Conservation (phyloP, 2,329 filamentous ascomycete genomes). For the Paecilomyces sp. region DNA sequence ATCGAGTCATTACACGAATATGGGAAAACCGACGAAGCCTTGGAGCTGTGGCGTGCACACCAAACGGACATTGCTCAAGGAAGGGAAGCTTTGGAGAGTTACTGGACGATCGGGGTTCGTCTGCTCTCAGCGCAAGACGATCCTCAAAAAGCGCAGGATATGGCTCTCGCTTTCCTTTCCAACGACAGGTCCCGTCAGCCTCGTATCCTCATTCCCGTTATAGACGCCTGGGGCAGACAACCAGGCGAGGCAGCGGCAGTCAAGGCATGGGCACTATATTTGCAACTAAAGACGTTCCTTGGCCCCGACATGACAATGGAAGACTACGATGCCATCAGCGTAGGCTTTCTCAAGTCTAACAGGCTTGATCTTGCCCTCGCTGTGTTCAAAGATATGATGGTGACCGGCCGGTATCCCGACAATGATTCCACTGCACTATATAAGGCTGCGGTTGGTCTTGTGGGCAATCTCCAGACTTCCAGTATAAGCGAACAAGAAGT, state of each 20-base stretch:
- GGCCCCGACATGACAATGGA: constrained; percentile 57
- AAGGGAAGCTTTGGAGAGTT: constrained; percentile 30
- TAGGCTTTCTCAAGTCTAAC: constrained; percentile 61
- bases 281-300: constrained; percentile 55
- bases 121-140: constrained; percentile 43
- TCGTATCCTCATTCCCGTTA: constrained; percentile 53
- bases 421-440: constrained; percentile 41
- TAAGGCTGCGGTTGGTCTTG: constrained; percentile 30
- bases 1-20: constrained; percentile 62
- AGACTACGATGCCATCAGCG: constrained; percentile 69
- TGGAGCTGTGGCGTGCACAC: constrained; percentile 57
- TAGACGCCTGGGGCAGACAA: constrained; percentile 56
- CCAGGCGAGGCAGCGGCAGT: constrained; percentile 43
- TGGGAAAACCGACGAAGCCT: constrained; percentile 53
- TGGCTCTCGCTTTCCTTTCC: constrained; percentile 38
- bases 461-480: constrained; percentile 33
- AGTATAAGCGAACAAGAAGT: constrained; percentile 37
- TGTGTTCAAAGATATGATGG: constrained; percentile 87
- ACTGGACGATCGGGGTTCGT: constrained; percentile 44
- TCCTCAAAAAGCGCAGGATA: constrained; percentile 41
- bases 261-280: constrained; percentile 62
- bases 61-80: constrained; percentile 45
- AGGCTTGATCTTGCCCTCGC: constrained; percentile 61
- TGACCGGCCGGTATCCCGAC: constrained; percentile 44
- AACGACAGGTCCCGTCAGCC: constrained; percentile 37